Conservation (phyloP, 257 asterid genomes). For the Ligustrum vulgare region DNA sequence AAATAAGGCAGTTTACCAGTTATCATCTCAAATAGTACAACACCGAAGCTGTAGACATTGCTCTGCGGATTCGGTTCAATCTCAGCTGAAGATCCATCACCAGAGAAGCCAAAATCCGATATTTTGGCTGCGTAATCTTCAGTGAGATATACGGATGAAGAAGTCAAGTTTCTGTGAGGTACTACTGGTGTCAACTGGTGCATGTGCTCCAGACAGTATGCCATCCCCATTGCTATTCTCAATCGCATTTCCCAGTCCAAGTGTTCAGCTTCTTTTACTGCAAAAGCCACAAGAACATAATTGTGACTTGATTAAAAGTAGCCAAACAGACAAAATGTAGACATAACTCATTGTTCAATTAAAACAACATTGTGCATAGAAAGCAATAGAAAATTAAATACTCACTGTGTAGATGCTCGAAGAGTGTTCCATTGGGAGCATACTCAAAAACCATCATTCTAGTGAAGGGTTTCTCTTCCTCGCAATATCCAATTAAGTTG, state of each 20-base stretch:
- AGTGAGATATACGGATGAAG: conserved; percentile 61
- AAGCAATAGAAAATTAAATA: neutral
- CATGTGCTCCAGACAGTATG: conserved; percentile 84
- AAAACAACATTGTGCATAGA: neutral
- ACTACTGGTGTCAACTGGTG: conserved; percentile 66
- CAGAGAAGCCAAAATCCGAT: conserved; percentile 57
- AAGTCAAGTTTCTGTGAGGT: conserved; percentile 60
- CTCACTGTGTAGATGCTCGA: conserved; percentile 93
- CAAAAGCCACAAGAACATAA: conserved; percentile 10
- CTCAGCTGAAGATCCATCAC: conserved; percentile 34
- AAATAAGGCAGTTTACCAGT: conserved; percentile 72
- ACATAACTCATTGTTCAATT: neutral
- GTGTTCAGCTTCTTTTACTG: conserved; percentile 87
- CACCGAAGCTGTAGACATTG: conserved; percentile 77
- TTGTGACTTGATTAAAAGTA: neutral
- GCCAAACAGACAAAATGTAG: neutral
- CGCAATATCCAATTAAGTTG: conserved; percentile 81
- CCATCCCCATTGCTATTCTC: conserved; percentile 87
- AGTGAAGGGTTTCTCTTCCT: conserved; percentile 78
- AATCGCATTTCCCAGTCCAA: conserved; percentile 76
- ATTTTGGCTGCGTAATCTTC: conserved; percentile 90
- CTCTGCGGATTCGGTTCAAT: conserved; percentile 33
- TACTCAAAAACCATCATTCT: conserved; percentile 94
- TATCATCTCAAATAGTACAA: conserved; percentile 62
- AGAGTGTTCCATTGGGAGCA: conserved; percentile 92